A percentile compares a stretch with the other conserved stretches of the same genome.
phyloP scores from a whole-genome alignment of 345 rosid species.

The Lumnitzera racemosa region DNA sequence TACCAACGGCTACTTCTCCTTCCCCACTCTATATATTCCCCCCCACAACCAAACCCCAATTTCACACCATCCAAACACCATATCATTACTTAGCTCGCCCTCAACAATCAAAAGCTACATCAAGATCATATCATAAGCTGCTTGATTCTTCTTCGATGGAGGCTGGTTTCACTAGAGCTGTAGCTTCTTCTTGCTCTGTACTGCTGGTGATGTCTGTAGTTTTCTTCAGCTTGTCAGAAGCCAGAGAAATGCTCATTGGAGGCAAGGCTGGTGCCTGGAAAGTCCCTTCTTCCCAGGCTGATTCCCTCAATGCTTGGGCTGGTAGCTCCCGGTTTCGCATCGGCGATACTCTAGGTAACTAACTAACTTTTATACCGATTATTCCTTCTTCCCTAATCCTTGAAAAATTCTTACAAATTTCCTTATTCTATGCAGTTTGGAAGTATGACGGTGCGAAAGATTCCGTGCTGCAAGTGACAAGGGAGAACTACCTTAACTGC shows the following conservation, averaged over 20 bases:
- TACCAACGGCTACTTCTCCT: no score
- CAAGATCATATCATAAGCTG: no score
- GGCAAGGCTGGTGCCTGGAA: slow-evolving; percentile 49
- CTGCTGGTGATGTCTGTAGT: slow-evolving; percentile 14
- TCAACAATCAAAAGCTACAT: no score
- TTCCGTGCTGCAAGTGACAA: slow-evolving; percentile 63
- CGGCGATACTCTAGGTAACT: slow-evolving; percentile 59
- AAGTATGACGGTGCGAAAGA: slow-evolving; percentile 59
- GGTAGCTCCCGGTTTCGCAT: slow-evolving; percentile 46
- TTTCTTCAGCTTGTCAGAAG: slow-evolving; percentile 19
- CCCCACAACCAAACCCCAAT: no score
- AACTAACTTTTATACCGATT: background rate
- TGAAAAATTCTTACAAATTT: background rate
- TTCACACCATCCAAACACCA: no score
- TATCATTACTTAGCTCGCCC: no score
- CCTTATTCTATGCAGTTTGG: slow-evolving; percentile 35
- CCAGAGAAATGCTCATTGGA: slow-evolving; percentile 45
- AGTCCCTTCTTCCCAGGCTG: slow-evolving; percentile 56
- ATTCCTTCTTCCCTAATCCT: background rate
- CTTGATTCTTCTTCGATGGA: no score
- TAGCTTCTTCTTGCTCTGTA: slow-evolving; percentile 12
- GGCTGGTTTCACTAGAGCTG: slow-evolving; percentile 10
- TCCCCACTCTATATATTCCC: no score
- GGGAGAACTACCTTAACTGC: slow-evolving; percentile 55
- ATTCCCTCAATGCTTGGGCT: slow-evolving; percentile 76